Base-by-base conservation (phyloP, 179 eudicot species). In the Beta macrorhiza region DNA sequence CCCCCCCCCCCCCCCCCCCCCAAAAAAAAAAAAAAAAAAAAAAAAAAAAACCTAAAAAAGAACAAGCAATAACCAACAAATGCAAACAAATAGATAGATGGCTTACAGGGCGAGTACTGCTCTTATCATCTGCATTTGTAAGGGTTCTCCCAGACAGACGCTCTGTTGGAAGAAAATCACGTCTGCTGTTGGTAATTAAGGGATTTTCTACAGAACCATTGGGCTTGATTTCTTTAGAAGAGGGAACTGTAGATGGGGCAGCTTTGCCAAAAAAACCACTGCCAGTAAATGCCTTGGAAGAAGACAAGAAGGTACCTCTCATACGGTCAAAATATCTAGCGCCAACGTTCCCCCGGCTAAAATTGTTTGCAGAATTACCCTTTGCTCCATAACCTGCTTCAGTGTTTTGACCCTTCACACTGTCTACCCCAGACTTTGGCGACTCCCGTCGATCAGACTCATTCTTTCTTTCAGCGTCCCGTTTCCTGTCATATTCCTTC, bases 221-320 rank as follows among this genome's bases (percentile, higher is more conserved):
- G 81, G 90, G 79, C 87, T 88, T 96, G 84, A 83, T 81, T 79
- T 91, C 99, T 85, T 93, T 92, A 44, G 90, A 82, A 84, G 84
- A 71, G 78, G 85, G 82, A 70, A 87, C 79, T 82, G 85, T 73
- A 81, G 81, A 81, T 71, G 83, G 87, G 63, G 89, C 72, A 76
- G 87, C 90, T 84, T 88, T 90, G 61, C 98, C 92, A 85, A 94
- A 96, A 79, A 94, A 94, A 83, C 90, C 87, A 84, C 91, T 85
- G 72, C 97, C 93, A 85, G 92, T 86, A 74, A 93, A 87, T 85
- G 95, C 97, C 87, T 91, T 91, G 14, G 97, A 95, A 75, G 99
- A 92, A 70, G 97, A 93, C 64, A 93, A 86, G 82, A 95, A 81
- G 25, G 96, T 90, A 61, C 99, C 98, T 91, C 80, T 90, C 98